phyloP scores from a whole-genome alignment of 2,329 filamentous ascomycete genomes.

The Botrytis byssoidea region DNA sequence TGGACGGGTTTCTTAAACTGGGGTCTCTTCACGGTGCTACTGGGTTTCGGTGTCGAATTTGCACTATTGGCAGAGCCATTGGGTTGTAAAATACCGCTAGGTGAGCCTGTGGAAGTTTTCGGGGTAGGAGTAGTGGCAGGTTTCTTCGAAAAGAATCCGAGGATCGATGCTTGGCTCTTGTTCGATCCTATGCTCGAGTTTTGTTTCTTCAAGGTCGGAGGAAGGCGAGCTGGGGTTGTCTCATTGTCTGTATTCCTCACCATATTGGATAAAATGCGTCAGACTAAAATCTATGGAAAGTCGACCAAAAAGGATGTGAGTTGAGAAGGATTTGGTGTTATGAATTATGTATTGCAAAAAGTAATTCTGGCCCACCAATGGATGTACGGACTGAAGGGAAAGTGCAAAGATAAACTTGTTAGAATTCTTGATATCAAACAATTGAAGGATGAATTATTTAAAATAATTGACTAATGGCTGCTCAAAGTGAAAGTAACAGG shows the following conservation, averaged over 20 bases:
- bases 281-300: not conserved
- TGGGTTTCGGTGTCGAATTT: slow-evolving; percentile 38
- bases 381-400: too few relatives aligned
- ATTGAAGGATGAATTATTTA: too few relatives aligned
- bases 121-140: slow-evolving; percentile 43
- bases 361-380: not conserved
- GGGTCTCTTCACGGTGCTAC: slow-evolving; percentile 46
- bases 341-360: slow-evolving; percentile 8
- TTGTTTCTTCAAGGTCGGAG: slow-evolving; percentile 37
- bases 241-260: slow-evolving; percentile 26
- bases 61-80: slow-evolving; percentile 41
- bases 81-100: slow-evolving; percentile 33
- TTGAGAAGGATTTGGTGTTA: not conserved
- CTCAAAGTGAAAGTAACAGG: not conserved
- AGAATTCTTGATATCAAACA: too few relatives aligned
- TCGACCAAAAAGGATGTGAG: not conserved
- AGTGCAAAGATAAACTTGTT: too few relatives aligned
- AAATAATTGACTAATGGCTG: not conserved
- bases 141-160: slow-evolving; percentile 74
- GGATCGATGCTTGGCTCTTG: slow-evolving; percentile 69
- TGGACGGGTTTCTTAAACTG: slow-evolving; percentile 33
- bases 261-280: slow-evolving; percentile 24
- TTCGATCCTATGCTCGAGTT: slow-evolving; percentile 38
- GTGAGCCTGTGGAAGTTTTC: slow-evolving; percentile 17
- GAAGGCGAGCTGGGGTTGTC: slow-evolving; percentile 33